phyloP scores from a whole-genome alignment of 1,284 basidiomycete genomes.

The Singerocomus rubriflavus region DNA sequence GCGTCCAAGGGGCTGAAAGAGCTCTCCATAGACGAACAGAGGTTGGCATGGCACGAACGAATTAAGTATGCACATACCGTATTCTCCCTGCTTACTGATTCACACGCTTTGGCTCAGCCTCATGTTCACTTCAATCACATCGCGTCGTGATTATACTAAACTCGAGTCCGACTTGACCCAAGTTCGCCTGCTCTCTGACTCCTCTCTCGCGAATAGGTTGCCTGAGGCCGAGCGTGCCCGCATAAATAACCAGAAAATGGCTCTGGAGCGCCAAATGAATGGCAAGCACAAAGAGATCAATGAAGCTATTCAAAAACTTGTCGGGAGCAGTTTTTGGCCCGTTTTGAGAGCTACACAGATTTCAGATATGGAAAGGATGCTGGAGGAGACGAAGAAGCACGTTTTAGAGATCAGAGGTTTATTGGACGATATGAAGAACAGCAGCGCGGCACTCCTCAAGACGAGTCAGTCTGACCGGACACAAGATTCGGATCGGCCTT shows the following conservation, averaged over 20 bases:
- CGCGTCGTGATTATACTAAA: constrained; percentile 30
- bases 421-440: constrained; percentile 25
- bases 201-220: constrained; percentile 16
- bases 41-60: constrained; percentile 31
- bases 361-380: constrained; percentile 23
- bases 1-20: constrained; percentile 10
- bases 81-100: background rate
- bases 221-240: constrained; percentile 14
- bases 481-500: constrained; percentile 30
- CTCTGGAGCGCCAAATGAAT: constrained; percentile 23
- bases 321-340: constrained; percentile 31
- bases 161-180: constrained; percentile 31
- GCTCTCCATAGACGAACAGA: constrained; percentile 31
- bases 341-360: constrained; percentile 26
- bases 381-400: constrained; percentile 28
- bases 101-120: constrained; percentile 18
- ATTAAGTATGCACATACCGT: constrained; percentile 26
- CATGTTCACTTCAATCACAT: constrained; percentile 30
- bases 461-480: constrained; percentile 8
- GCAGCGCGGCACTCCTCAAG: constrained; percentile 24
- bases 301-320: constrained; percentile 25
- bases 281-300: constrained; percentile 31
- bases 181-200: constrained; percentile 19
- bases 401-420: constrained; percentile 25
- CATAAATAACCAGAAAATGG: constrained; percentile 17